Evolutionary conservation across 257 asterid genomes (phyloP).

Genomic region (Lithospermum erythrorhizon): DNA sequence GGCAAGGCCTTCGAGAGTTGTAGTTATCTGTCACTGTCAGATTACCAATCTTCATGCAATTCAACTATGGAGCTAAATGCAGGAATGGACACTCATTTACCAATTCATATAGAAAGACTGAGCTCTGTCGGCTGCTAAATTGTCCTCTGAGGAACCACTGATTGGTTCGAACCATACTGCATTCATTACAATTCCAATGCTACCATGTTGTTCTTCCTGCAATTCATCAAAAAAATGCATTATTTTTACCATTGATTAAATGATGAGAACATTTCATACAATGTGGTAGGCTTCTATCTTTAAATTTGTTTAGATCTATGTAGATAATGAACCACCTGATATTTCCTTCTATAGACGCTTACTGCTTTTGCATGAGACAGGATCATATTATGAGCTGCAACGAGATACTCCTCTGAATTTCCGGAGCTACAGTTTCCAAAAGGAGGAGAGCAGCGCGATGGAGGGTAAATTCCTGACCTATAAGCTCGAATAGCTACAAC

Average conservation of each 20-base stretch:
- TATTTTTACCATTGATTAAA: not conserved
- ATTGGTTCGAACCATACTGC: conserved; percentile 47
- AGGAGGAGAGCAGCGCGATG: conserved; percentile 35
- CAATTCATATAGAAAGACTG: conserved; percentile 45
- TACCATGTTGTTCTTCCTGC: conserved; percentile 40
- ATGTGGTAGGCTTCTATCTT: too few relatives aligned
- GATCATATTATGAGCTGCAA: conserved; percentile 62
- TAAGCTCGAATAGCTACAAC: conserved; percentile 39
- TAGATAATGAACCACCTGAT: conserved; percentile 25
- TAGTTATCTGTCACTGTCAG: too few relatives aligned
- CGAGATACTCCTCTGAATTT: conserved; percentile 48
- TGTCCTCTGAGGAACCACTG: conserved; percentile 40
- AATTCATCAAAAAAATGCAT: conserved; percentile 4
- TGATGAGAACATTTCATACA: too few relatives aligned
- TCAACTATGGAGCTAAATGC: not conserved
- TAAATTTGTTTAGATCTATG: not conserved
- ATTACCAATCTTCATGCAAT: not conserved
- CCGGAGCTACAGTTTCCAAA: conserved; percentile 46
- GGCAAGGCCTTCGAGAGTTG: too few relatives aligned
- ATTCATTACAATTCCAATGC: conserved; percentile 40
- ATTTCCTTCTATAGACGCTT: conserved; percentile 31
- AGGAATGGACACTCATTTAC: conserved; percentile 12
- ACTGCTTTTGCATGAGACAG: conserved; percentile 47
- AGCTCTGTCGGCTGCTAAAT: conserved; percentile 50
- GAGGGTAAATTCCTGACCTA: conserved; percentile 41